Conservation (phyloP, 78 protist genomes). For the Polysphondylium violaceum region DNA sequence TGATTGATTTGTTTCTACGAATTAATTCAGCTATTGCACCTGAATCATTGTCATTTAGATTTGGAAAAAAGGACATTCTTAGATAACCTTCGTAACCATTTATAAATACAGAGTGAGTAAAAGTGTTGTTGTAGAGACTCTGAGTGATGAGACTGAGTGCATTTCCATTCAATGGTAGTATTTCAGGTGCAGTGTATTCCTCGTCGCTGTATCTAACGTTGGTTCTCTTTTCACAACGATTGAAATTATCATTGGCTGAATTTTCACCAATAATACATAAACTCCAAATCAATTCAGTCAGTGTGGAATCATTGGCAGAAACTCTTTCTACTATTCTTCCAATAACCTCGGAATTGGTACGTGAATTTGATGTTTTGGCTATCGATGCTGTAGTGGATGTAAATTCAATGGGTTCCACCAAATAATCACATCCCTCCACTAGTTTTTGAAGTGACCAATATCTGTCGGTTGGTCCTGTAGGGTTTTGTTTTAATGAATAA, state of each 20-base stretch:
- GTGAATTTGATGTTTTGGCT: conserved; percentile 52
- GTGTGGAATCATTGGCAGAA: conserved; percentile 18
- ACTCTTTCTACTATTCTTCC: conserved; percentile 68
- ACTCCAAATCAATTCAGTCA: conserved; percentile 51
- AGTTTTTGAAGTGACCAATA: conserved; percentile 69
- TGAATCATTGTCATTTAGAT: conserved; percentile 49
- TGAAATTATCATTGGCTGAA: conserved; percentile 37
- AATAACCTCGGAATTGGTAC: conserved; percentile 56
- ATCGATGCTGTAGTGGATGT: conserved; percentile 23
- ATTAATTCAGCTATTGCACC: conserved; percentile 19
- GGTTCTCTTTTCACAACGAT: conserved; percentile 60
- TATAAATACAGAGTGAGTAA: conserved; percentile 20
- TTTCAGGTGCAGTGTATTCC: conserved; percentile 76
- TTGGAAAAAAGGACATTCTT: conserved; percentile 55
- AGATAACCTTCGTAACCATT: conserved; percentile 77
- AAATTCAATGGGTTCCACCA: conserved; percentile 18
- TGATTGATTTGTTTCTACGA: conserved; percentile 45
- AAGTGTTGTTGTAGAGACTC: conserved; percentile 26
- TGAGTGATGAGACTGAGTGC: conserved; percentile 49
- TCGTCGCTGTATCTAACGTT: conserved; percentile 64
- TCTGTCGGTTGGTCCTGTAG: conserved; percentile 31
- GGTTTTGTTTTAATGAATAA: conserved; percentile 64
- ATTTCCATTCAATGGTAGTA: conserved; percentile 66
- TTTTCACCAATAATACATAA: conserved; percentile 46
- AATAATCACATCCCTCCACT: conserved; percentile 69